phyloP scores from a whole-genome alignment of 129 eudicot genomes.

The Gnaphalium uliginosum region DNA sequence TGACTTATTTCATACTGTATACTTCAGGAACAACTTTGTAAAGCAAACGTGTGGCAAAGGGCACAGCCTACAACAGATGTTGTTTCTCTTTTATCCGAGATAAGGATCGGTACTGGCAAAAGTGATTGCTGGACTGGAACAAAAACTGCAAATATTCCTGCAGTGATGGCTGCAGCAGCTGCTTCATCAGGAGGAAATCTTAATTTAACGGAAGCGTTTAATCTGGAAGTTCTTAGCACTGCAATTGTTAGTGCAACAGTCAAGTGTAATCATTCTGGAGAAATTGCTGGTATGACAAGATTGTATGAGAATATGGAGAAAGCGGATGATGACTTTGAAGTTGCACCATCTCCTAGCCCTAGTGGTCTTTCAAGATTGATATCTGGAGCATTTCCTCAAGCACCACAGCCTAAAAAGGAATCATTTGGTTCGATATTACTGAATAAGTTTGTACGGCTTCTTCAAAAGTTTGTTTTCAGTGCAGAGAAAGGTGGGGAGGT shows the following conservation, averaged over 20 bases:
- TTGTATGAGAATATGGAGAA: conserved; percentile 79
- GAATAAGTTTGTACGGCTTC: conserved; percentile 73
- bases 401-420: conserved; percentile 56
- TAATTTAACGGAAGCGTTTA: conserved; percentile 73
- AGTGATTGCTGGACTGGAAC: conserved; percentile 86
- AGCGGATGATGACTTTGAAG: conserved; percentile 50
- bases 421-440: conserved; percentile 79
- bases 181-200: conserved; percentile 96
- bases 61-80: conserved; percentile 94
- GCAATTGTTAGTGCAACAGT: conserved; percentile 92
- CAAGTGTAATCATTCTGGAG: conserved; percentile 96
- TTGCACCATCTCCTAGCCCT: conserved; percentile 40
- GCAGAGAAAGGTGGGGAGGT: conserved; percentile 91
- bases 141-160: conserved; percentile 95
- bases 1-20: background rate
- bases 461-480: conserved; percentile 79
- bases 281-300: conserved; percentile 98
- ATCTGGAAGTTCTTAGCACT: conserved; percentile 94
- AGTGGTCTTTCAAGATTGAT: conserved; percentile 59
- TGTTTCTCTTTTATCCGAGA: conserved; percentile 89
- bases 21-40: conserved; percentile 88
- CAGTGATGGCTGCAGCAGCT: conserved; percentile 99
- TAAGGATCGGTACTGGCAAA: conserved; percentile 88
- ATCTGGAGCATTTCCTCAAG: conserved; percentile 58
- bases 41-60: conserved; percentile 77